Base-by-base conservation (phyloP, 2,329 filamentous ascomycete species). In the Capronia epimyces region DNA sequence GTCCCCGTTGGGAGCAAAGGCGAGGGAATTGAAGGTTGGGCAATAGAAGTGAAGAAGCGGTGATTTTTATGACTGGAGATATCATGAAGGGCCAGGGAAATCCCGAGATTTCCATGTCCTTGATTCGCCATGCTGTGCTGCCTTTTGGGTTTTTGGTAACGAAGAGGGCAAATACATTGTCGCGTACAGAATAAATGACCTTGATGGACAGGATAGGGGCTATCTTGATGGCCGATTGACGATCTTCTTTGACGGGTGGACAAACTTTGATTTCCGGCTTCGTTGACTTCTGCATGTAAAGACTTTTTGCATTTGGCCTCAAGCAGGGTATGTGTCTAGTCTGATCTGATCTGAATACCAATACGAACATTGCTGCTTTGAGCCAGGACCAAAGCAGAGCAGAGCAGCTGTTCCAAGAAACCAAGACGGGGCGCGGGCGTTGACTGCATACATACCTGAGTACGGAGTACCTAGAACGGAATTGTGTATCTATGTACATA, bases 11-110 rank as follows among this genome's bases (percentile, higher is more conserved):
- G 89, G 5, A 89, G 84, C 58, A 83, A 82, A 51, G 91, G 91
- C 1, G 91, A 96, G 51, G 90, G 88, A 0, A 97, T 97, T 64
- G 89, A 95, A 49, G 91, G 91, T 2, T 97, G 91, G 91, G 83
- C 89, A 7, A 83, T 77, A 34, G 91, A 97, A 73, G 79, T 95
- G 63, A 91, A 93, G 75, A 86, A 84, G 73, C 80, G 86, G 73
- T 89, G 44, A 29, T 47, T 21, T 34, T 32, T 31, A 21, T 10
- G 13, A 10, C 13, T n/a, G n/a, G n/a, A n/a, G n/a, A n/a, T n/a
- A n/a, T n/a, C n/a, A n/a, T 32, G 29, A 7, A 32, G 3, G 29
- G 6, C n/a, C 12, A 32, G 7, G 3, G 29, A 32, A 10, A 3
- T 3, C 29, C 29, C 6, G 29, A 12, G 3, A 3, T 32, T n/a